Base-by-base conservation (phyloP, 1,139 yeast species). In the Kluyveromyces marxianus region DNA sequence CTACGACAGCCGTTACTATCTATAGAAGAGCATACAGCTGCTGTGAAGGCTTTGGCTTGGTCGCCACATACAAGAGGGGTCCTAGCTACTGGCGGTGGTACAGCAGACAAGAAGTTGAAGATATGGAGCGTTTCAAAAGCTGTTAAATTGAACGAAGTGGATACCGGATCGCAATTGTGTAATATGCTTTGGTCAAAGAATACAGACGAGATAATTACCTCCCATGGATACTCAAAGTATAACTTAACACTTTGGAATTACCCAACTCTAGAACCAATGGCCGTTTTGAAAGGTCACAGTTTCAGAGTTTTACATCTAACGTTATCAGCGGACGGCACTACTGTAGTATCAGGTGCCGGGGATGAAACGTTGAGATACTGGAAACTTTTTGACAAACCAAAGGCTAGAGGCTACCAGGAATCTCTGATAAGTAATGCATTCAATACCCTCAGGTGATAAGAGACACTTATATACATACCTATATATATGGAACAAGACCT, bases 301-400 rank as follows among this genome's bases (percentile, higher is more conserved):
- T 88, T 85, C 62, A 74, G 99, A 50, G 98, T 92, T 6, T 69
- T 94, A 43, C 94, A 92, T 62, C 72, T 92, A 54, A 80, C 96
- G 3, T 74, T 92, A 69, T 84, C 95, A n/a, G 96, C 97, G 0
- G 97, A 92, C 66, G 98, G 98, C 1, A 90, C 87, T 53, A 88
- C 97, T 0, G 84, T 92, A n/a, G 98, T 92, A 2, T 90, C 98
- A 0, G 99, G 98, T 0, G 97, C 98, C 1, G 98, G 98, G 2
- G 99, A 92, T 67, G 98, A 94, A 65, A 92, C 98, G 0, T 69
- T 92, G 49, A 68, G 97, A 55, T 87, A 89, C 59, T 90, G 97
- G 97, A 87, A 86, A 56, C 83, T 88, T 2, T 89, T 87, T 67
- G 95, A 86, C 50, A 87, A 83, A 63, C 79, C 75, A 50, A 81